Base-by-base conservation (phyloP, 805 yeast species). In the Ogataea nonfermentans region DNA sequence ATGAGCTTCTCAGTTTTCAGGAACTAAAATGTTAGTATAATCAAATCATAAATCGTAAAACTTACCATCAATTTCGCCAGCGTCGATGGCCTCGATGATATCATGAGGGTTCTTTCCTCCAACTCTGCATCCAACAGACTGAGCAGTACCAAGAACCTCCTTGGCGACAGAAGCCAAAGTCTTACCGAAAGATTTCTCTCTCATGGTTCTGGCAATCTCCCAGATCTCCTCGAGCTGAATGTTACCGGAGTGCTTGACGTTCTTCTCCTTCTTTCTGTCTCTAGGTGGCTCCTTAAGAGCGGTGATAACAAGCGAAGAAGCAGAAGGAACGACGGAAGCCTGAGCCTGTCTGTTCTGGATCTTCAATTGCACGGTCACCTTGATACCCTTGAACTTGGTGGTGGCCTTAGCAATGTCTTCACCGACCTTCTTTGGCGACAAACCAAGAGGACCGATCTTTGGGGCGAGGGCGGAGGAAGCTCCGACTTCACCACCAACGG, bases 401-500 rank as follows among this genome's bases (percentile, higher is more conserved):
- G 99, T 91, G 72, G 99, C 99, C 84, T 93, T 93, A 72, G 99
- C 99, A 66, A 93, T 93, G 72, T 93, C 99, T 78, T 93, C 99
- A 90, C 99, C 99, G 69, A 93, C 96, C 84, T 93, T 91, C 95
- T 91, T 93, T 79, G 99, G 97, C 53, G 97, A 89, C 65, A 93
- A 80, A 89, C 99, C 99, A 71, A 93, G 87, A 63, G 99, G 99
- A 87, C 99, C 99, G 70, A 93, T 93, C 91, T 93, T 93, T 72
- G 99, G 99, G 63, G 99, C 99, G 67, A 93, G 85, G 59, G 99
- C 96, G 59, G 99, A 86, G 53, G 98, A 89, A 67, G 97, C 96
- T 79, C 98, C 99, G 66, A 93, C 95, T 81, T 93, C 99, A 82
- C 99, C 99, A 86, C 99, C 99, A 63, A 89, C 95, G 76, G 99